Evolutionary conservation across 768 basidiomycete species (phyloP), one percentile per base, ranked within the genome.

Genomic region (Serendipita sp.): DNA sequence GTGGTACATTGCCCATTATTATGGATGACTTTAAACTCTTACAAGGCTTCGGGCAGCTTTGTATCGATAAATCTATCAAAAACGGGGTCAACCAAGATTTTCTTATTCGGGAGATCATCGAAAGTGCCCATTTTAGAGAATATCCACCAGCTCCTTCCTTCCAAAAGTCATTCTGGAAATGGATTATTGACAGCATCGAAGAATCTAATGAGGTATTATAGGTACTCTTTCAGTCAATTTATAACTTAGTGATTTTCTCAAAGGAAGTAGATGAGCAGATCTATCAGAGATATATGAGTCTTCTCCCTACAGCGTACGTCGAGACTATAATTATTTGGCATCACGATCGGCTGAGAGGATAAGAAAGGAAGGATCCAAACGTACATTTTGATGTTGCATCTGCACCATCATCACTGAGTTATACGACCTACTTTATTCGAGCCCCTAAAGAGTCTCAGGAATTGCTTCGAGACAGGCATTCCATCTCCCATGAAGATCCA

Each of bases 221-320:
- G n/a, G 48, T n/a, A n/a, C 5, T 31, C 27, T 36, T 23, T 31
- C 8, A 11, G 10, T 33, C 18, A 2, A 8, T 18, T 52, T 6
- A 23, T n/a, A 18, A 6, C 16, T 52, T 23, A 6, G 31, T 52
- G 16, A 31, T 52, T 1, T 23, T n/a, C 8, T 60, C 55, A 31
- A 8, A 60, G 55, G 55, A 60, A n/a, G 55, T 60, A 11, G 55
- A 60, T 60, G 55, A 60, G n/a, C 11, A 29, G 16, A 60, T 60
- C 16, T 60, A 60, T 29, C 4, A 27, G 23, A 27, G 55, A 36
- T 60, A 60, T 60, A 27, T 60, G 27, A 3, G 27, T n/a, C 55
- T 60, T 8, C 33, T 60, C 10, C 36, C 27, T 4, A 29, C 10
- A 27, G 36, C 55, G 55, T 50, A 8, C 18, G 48, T 50, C 18